phyloP scores from a whole-genome alignment of 768 basidiomycete genomes.

The Paxillus rubicundulus region DNA sequence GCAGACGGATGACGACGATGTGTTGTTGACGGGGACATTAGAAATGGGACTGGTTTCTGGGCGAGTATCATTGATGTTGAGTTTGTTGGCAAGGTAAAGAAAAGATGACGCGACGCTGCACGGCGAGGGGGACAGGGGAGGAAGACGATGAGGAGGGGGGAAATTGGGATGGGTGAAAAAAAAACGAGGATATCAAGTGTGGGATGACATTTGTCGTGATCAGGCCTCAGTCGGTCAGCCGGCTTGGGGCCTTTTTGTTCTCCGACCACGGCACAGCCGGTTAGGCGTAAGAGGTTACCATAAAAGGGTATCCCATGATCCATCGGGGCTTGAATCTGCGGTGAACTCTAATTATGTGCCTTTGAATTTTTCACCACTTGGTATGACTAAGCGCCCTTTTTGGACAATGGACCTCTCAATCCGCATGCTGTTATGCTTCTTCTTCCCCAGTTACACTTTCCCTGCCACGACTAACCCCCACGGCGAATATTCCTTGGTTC shows the following conservation, averaged over 20 bases:
- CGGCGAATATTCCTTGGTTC: no score
- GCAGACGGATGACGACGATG: slow-evolving; percentile 72
- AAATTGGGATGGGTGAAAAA: slow-evolving; percentile 11
- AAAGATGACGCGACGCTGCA: slow-evolving; percentile 8
- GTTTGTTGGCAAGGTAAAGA: slow-evolving; percentile 3
- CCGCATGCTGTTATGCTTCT: background rate
- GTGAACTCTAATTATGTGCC: slow-evolving; percentile 20
- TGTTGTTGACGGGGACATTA: slow-evolving; percentile 31
- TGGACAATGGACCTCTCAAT: background rate
- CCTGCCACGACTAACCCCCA: no score
- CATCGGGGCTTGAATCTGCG: slow-evolving; percentile 28
- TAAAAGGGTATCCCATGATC: slow-evolving; percentile 10
- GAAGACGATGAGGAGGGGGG: slow-evolving; percentile 2
- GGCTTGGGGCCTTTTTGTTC: slow-evolving; percentile 32
- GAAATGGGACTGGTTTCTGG: slow-evolving; percentile 35
- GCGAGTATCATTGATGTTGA: slow-evolving; percentile 39
- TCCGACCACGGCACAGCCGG: slow-evolving; percentile 33
- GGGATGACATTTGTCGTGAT: slow-evolving; percentile 29
- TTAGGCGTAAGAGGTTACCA: slow-evolving; percentile 25
- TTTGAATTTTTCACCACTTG: slow-evolving; percentile 2
- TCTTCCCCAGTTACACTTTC: no score
- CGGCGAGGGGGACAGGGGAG: slow-evolving; percentile 6
- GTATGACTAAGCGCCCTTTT: background rate
- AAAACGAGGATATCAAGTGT: slow-evolving; percentile 29
- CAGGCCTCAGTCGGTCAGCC: slow-evolving; percentile 27